Evolutionary conservation across 2,329 filamentous ascomycete species (phyloP), one percentile per base, ranked within the genome.

Genomic region (Penicillium sp.): DNA sequence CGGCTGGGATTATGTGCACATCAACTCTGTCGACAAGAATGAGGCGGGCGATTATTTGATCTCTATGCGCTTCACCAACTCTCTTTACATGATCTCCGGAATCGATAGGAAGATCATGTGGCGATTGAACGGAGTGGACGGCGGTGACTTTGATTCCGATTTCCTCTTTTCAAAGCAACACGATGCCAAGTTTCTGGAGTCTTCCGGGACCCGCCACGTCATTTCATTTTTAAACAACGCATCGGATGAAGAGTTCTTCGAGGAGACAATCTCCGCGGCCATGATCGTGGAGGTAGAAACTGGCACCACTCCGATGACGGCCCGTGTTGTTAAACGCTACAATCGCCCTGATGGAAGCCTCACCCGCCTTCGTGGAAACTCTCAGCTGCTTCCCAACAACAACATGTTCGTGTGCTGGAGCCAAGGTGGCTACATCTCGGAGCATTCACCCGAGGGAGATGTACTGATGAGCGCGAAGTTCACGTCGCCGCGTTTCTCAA

Each of bases 21-120:
- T 70, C 43, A 76, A 75, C 50, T 65, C 70, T 2, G 62, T 74
- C 22, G 71, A 74, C 47, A 72, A 69, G 48, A 70, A 70, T 43
- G 53, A 48, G 3, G 55, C 65, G 11, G 73, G 73, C 4, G 69
- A 75, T 48, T 74, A 69, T 38, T 40, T 74, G 20, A 56, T 75
- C 11, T 74, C 73, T 0, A 63, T 67, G 28, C 68, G 73, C 4
- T 69, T 71, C 50, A 71, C 69, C 5, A 68, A 72, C 51, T 62
- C 65, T 6, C 63, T 75, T 16, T 74, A 74, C 50, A 55, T 71
- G 31, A 63, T 75, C 18, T 71, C 66, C 7, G 67, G 68, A 3
- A 41, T 54, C 6, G 63, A 70, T 44, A 67, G 70, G 2, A 51
- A 51, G 6, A 68, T 74, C 22, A 59, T 72, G 31, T 75, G 72